These are phyloP conservation scores for Thalassiosira ordinaria DNA, from an alignment of 352 stramenopile genomes.

Conservation along the genomic window DNA sequence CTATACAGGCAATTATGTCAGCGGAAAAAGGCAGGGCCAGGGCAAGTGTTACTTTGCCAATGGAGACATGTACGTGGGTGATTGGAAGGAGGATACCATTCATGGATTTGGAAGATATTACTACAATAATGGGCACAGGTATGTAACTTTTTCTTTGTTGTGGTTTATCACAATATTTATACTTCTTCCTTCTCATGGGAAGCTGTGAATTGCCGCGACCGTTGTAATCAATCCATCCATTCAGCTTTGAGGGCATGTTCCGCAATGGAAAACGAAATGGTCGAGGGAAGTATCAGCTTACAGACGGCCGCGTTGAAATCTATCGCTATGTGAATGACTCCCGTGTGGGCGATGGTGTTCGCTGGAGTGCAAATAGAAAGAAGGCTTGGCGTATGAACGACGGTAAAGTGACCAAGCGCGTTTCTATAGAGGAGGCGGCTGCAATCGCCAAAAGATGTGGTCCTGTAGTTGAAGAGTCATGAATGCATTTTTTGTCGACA, in stretches of 20 bases:
- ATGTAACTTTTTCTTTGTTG: neutral
- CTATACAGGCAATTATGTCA: slow-evolving; percentile 58
- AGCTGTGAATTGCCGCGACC: too few relatives aligned
- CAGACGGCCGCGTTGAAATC: slow-evolving; percentile 68
- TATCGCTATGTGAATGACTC: slow-evolving; percentile 64
- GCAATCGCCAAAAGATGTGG: slow-evolving; percentile 52
- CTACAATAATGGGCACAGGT: slow-evolving; percentile 54
- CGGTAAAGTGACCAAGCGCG: slow-evolving; percentile 44
- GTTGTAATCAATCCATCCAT: too few relatives aligned
- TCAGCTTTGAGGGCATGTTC: slow-evolving; percentile 69
- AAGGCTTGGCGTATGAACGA: slow-evolving; percentile 67
- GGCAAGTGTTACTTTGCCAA: slow-evolving; percentile 70
- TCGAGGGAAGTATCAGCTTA: slow-evolving; percentile 68
- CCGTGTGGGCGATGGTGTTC: slow-evolving; percentile 55
- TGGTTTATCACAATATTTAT: neutral
- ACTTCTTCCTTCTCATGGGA: neutral
- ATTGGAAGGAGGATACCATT: slow-evolving; percentile 67
- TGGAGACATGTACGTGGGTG: slow-evolving; percentile 67
- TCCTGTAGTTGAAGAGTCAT: slow-evolving; percentile 44
- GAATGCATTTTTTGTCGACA: neutral
- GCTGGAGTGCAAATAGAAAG: slow-evolving; percentile 67
- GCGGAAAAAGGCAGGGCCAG: slow-evolving; percentile 57
- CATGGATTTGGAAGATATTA: slow-evolving; percentile 69
- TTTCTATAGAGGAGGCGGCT: slow-evolving; percentile 43
- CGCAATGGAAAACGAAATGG: slow-evolving; percentile 58